A percentile compares a stretch with the other conserved stretches of the same genome.
phyloP scores from a whole-genome alignment of 2,329 filamentous ascomycete genomes.

The Ilyonectria sp. region DNA sequence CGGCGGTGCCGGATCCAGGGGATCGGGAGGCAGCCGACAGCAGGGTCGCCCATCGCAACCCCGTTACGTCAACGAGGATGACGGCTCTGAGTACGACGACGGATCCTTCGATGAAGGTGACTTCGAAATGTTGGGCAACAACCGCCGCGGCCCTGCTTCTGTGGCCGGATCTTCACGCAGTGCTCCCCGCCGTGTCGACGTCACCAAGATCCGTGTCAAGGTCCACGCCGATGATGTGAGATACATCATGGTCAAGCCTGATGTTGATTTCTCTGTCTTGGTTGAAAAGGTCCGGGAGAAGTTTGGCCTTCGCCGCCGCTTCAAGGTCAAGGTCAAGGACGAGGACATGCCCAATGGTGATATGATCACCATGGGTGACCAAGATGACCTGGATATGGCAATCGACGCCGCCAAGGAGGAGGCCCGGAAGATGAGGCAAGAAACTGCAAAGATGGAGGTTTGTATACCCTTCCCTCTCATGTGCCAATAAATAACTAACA shows the following conservation, averaged over 20 bases:
- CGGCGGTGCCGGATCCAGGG: conserved; percentile 56
- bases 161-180: conserved; percentile 64
- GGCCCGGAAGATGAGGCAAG: conserved; percentile 81
- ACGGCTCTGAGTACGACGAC: conserved; percentile 78
- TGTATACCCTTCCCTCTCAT: conserved; percentile 56
- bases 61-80: conserved; percentile 85
- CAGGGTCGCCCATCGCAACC: conserved; percentile 60
- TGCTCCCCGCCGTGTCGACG: conserved; percentile 72
- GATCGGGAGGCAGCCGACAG: conserved; percentile 55
- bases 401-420: conserved; percentile 77
- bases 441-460: conserved; percentile 96
- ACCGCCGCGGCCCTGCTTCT: conserved; percentile 62
- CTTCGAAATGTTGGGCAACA: conserved; percentile 82
- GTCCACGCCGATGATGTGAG: conserved; percentile 92
- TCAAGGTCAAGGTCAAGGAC: conserved; percentile 91
- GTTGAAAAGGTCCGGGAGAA: conserved; percentile 87
- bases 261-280: conserved; percentile 83
- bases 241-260: conserved; percentile 87
- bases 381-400: conserved; percentile 95
- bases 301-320: conserved; percentile 82
- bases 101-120: conserved; percentile 81
- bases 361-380: conserved; percentile 97
- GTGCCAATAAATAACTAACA: conserved; percentile 44
- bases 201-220: conserved; percentile 89
- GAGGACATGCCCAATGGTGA: conserved; percentile 84